Base-by-base conservation (phyloP, 116 monocot species). In the Phalaenopsis hybrid region DNA sequence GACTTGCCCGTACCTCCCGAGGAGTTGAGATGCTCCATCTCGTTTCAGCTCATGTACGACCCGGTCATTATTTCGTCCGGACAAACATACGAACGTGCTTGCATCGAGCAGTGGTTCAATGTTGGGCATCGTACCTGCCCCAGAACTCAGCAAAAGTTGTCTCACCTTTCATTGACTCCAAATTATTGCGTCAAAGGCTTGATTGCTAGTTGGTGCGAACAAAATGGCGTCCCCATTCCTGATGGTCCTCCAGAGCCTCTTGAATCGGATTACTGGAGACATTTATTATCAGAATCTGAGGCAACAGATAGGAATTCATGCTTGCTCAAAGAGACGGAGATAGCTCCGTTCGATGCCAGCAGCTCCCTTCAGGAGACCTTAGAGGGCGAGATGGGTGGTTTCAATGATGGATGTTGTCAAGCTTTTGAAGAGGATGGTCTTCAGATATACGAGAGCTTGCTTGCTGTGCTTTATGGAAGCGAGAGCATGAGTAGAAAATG, bases 61-160 rank as follows among this genome's bases (percentile, higher is more conserved):
- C 97, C 97, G 4, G 97, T 98, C 10, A 91, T 98, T 9, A 88
- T 98, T 78, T 88, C 97, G 51, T 94, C 94, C 25, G 95, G 97
- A 9, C 95, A 98, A 79, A 94, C 95, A 16, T 98, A 91, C 57
- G 97, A 98, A 43, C 90, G 97, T 8, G 82, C 70, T 18, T 98
- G 91, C 84, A 98, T 98, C 46, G 90, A 98, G 74, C 94, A 98
- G 81, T 98, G 97, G 97, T 93, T 98, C 74, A 83, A 77, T 61
- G 93, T 91, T 61, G 97, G 97, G 9, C 90, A 98, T 82, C 81
- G 69, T 41, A 90, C 97, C 16, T 98, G 93, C 72, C 97, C 97
- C 0, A 98, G 93, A 85, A 98, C 95, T 51, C 94, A 91, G 48
- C 92, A 92, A 74, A 78, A 91, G 80, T 88, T 97, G 46, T 68